Evolutionary conservation across 352 stramenopile genomes (phyloP).

Genomic region (Phytophthora crassamura): DNA sequence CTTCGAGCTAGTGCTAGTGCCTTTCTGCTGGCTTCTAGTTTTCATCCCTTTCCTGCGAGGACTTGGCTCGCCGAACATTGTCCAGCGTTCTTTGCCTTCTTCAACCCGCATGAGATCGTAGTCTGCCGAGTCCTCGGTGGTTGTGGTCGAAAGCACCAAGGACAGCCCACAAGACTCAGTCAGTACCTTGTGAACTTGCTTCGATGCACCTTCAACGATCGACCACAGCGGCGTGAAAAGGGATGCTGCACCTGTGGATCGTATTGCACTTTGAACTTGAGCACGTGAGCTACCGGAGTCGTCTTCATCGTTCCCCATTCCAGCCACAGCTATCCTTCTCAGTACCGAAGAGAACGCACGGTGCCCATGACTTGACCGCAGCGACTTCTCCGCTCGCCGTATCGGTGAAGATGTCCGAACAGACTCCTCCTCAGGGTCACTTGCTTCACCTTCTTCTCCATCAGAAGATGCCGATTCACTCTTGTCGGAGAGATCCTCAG

Average conservation of each 20-base stretch:
- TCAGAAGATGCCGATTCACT: not conserved
- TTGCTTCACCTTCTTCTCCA: not conserved
- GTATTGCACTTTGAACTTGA: not conserved
- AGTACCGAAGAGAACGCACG: not conserved
- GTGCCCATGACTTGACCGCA: not conserved
- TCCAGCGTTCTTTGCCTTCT: constrained; percentile 23
- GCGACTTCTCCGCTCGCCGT: too few relatives aligned
- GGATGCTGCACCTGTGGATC: not conserved
- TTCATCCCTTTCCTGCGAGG: not conserved
- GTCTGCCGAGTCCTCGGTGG: constrained; percentile 14
- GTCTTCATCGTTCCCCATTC: constrained; percentile 13
- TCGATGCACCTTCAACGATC: constrained; percentile 11
- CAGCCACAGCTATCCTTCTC: constrained; percentile 8
- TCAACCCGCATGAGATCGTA: constrained; percentile 32
- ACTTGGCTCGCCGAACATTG: constrained; percentile 36
- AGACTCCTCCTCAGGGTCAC: not conserved
- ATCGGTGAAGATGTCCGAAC: too few relatives aligned
- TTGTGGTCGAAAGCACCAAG: not conserved
- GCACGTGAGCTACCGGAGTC: not conserved
- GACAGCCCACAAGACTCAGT: constrained; percentile 5
- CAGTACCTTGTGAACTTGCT: constrained; percentile 8
- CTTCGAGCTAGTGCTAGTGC: not conserved
- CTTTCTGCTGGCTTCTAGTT: constrained; percentile 4
- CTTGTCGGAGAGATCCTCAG: not conserved
- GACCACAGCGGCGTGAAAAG: constrained; percentile 7